Evolutionary conservation across 768 basidiomycete species (phyloP), one percentile per base, ranked within the genome.

Genomic region (Rhizopogon sp.): DNA sequence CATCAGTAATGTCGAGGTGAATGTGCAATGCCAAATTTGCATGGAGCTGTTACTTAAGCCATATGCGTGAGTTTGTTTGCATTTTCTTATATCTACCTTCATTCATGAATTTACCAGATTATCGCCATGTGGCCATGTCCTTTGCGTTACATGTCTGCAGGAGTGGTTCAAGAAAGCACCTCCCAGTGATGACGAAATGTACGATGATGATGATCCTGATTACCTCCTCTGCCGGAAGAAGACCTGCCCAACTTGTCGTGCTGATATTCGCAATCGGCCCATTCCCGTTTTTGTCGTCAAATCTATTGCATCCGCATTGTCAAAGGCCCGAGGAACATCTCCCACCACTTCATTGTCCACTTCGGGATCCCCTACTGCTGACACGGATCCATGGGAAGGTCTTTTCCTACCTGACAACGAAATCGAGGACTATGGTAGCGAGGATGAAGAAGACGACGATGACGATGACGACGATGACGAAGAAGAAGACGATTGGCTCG

Each of bases 91-190:
- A 33, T 47, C 43, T 6, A 14, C 44, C 13, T 39, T 41, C 11
- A 46, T 60, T 56, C 22, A 60, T 60, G 46, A 60, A 52, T 22
- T 17, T 14, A 17, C 40, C 50, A 88, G 88, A 2, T 74, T 90
- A 43, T 79, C 85, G 1, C 88, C 88, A 0, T 90, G 88, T 61
- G 88, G 88, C 1, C 88, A 90, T 60, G 78, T 87, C n/a, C 73
- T 87, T n/a, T 90, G 88, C 54, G 76, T 86, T 28, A 60, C 63
- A 3, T 90, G 88, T 60, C 79, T 90, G 8, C 84, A 87, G 66
- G 82, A 84, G 60, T 90, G 88, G 88, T 90, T 90, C 70, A 79
- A 81, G 56, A 78, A 81, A 50, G 85, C 87, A 3, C 87, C 87
- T 3, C 69, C 73, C 0, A 56, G 64, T 16, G 76, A 76, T 28